Evolutionary conservation across 768 basidiomycete species (phyloP).

Genomic region (Podaxis mareebaensis): DNA sequence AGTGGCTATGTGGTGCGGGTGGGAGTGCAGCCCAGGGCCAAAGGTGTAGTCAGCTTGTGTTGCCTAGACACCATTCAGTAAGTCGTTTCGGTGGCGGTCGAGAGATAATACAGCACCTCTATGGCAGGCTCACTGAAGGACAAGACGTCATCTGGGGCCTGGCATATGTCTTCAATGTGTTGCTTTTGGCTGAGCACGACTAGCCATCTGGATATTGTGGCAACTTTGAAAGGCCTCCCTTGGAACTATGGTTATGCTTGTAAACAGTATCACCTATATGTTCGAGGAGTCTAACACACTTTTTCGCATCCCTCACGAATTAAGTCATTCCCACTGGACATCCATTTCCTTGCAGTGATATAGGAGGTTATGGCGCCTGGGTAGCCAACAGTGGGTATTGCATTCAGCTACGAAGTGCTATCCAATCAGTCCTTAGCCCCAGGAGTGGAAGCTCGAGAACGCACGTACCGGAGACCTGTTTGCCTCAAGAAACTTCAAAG

Average conservation of each 20-base stretch:
- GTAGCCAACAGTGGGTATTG: conserved; percentile 21
- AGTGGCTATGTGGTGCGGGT: conserved; percentile 33
- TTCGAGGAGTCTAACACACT: conserved; percentile 6
- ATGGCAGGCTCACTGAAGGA: conserved; percentile 27
- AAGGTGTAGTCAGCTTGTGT: conserved; percentile 31
- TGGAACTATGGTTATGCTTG: not conserved
- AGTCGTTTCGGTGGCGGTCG: not conserved
- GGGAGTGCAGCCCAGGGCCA: conserved; percentile 24
- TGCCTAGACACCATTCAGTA: conserved; percentile 15
- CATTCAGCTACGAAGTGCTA: conserved; percentile 11
- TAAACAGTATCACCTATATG: not conserved
- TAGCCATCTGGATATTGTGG: conserved; percentile 10
- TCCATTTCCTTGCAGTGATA: conserved; percentile 15
- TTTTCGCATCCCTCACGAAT: conserved; percentile 22
- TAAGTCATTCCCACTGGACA: conserved; percentile 14
- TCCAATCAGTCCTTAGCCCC: not conserved
- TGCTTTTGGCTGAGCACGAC: conserved; percentile 17
- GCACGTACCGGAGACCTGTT: not conserved
- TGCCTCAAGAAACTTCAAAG: not conserved
- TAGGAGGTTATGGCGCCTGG: conserved; percentile 18
- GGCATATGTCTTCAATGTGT: conserved; percentile 31
- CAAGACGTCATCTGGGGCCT: conserved; percentile 31
- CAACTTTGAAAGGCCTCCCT: conserved; percentile 7
- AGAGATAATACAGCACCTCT: conserved; percentile 23
- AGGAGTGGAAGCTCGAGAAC: not conserved